Conservation (phyloP, 1,284 basidiomycete species). For the Ustilago tritici region DNA sequence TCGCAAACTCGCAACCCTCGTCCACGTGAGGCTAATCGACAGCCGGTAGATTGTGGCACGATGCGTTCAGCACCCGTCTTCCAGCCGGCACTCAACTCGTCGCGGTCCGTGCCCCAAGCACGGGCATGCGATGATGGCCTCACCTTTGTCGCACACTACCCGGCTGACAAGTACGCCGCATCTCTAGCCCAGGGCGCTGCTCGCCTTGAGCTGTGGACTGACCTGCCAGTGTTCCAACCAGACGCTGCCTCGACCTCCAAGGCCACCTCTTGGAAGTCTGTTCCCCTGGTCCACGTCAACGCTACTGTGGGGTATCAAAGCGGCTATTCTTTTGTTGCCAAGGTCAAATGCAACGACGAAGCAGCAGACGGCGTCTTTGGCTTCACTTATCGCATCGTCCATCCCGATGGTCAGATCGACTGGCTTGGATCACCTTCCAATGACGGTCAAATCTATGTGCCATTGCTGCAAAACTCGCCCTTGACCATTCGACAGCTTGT, state of each 20-base stretch:
- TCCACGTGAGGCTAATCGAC: slow-evolving; percentile 3
- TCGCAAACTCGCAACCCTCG: not conserved
- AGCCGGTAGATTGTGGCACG: not conserved
- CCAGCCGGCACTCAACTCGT: slow-evolving; percentile 29
- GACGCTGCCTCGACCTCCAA: slow-evolving; percentile 17
- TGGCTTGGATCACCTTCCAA: slow-evolving; percentile 44
- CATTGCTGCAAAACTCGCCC: not conserved
- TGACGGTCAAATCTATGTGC: slow-evolving; percentile 37
- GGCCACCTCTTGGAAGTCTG: slow-evolving; percentile 25
- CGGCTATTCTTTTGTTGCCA: slow-evolving; percentile 32
- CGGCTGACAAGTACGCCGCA: slow-evolving; percentile 26
- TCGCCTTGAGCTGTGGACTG: slow-evolving; percentile 40
- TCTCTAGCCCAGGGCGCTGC: slow-evolving; percentile 30
- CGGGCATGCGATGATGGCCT: slow-evolving; percentile 21
- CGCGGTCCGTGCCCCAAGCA: slow-evolving; percentile 8
- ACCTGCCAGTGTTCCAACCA: slow-evolving; percentile 19
- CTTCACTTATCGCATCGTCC: slow-evolving; percentile 45
- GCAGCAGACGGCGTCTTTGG: slow-evolving; percentile 17
- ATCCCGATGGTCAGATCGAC: slow-evolving; percentile 44
- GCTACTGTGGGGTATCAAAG: not conserved
- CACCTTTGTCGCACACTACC: slow-evolving; percentile 33
- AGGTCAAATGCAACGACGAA: slow-evolving; percentile 18
- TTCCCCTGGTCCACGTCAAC: slow-evolving; percentile 15
- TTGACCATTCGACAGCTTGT: slow-evolving; percentile 22
- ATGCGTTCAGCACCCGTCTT: slow-evolving; percentile 38